Base-by-base conservation (phyloP, 495 filamentous ascomycete species). In the Penicillium arizonense region DNA sequence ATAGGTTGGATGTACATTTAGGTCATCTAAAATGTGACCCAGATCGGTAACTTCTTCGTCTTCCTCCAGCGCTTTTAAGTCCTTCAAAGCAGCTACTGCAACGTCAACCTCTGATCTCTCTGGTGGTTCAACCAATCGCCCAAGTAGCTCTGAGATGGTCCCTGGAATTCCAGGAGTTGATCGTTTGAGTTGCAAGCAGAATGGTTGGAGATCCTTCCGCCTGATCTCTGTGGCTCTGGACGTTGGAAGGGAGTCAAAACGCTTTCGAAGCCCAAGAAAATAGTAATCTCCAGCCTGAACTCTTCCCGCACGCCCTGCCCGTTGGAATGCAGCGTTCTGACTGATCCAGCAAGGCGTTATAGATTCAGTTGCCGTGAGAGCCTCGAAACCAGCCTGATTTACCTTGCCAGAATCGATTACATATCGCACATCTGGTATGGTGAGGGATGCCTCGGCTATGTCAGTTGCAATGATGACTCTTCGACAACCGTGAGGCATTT, bases 401-500 rank as follows among this genome's bases (percentile, higher is more conserved):
- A 76, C 59, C 55, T 81, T 82, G 18, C 82, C 82, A 13, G 72
- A 66, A 53, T 85, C 82, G 26, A 85, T 66, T 14, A 85, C 81
- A 53, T 74, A 78, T 48, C 73, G 70, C 24, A 85, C 79, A 50
- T 85, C 82, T 9, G 82, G 76, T 35, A 85, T 77, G 3, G 82
- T 85, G 26, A 85, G 59, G 4, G 82, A 84, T 0, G 82, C 83
- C 57, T 85, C 82, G 3, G 82, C 81, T 45, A 85, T 78, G 55
- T 85, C 82, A 0, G 82, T 85, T 10, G 82, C 69, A 10, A 85
- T 64, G 36, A 85, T 77, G 24, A 85, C 71, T 53, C 82, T 77
- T 35, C 82, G 71, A 37, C 78, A 79, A 16, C 78, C 81, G 40
- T 56, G 26, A 13, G 77, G 76, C 8, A 75, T 61, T 5, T 71